Base-by-base conservation (phyloP, 768 basidiomycete species). In the Fibroporia radiculosa region DNA sequence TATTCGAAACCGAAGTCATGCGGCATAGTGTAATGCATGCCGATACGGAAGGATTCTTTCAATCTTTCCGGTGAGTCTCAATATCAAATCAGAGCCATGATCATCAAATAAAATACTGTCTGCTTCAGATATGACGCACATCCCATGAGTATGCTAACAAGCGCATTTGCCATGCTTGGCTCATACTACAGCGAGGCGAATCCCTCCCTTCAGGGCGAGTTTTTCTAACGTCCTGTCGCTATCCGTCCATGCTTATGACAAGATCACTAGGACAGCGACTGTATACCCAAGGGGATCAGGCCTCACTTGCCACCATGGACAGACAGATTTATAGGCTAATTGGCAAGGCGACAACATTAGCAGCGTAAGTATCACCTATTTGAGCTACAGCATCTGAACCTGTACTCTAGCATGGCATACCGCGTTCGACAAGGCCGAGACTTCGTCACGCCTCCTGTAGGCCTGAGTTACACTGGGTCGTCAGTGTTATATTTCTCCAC, bases 301-400 rank as follows among this genome's bases (percentile, higher is more conserved):
- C 60, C 0, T 88, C 87, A 3, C 73, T 93, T 5, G 80, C 73
- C 22, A 70, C 77, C 36, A 88, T 95, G 84, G 92, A 93, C 63
- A 90, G 89, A 69, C 92, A 93, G 62, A 92, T 93, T 33, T 91
- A 82, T 61, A 71, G 90, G 52, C 65, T 93, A 4, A 85, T 92
- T 42, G 91, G 92, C 33, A 93, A 93, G 59, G 82, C 85, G 7
- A 90, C 85, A 4, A 91, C 89, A 0, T 70, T 93, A 31, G 91
- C 91, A 49, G 89, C 91, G 77, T 87, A 50, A 38, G 81, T 68
- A 23, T 35, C 19, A 7, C 33, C 6, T n/a, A 11, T 25, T 20
- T 27, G 12, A 23, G 10, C 5, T 25, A 12, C 20, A 22, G 5
- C 20, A 16, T 34, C 45, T 51, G 6, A 44, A 42, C 8, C n/a